phyloP scores from a whole-genome alignment of 495 filamentous ascomycete genomes.

The Xylaria nigripes region DNA sequence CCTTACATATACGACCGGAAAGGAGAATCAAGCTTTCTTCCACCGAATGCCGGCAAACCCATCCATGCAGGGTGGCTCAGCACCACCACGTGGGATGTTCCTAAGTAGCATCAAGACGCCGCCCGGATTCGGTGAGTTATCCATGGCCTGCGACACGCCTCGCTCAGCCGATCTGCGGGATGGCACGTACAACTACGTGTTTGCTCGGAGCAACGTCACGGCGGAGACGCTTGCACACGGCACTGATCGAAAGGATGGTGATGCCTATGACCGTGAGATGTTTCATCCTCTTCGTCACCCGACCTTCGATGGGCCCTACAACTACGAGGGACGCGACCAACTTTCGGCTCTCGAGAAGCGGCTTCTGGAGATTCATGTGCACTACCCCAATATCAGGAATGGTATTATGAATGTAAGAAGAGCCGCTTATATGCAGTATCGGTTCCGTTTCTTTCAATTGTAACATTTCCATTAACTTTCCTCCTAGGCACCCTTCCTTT shows the following conservation, averaged over 20 bases:
- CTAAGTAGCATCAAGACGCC: neutral
- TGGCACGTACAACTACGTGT: too few relatives aligned
- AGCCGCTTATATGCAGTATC: neutral
- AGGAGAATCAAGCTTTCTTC: too few relatives aligned
- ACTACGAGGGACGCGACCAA: constrained; percentile 4
- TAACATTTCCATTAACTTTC: too few relatives aligned
- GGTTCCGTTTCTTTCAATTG: too few relatives aligned
- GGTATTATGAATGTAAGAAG: constrained; percentile 17
- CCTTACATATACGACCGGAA: too few relatives aligned
- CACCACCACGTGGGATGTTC: neutral
- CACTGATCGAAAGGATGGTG: constrained; percentile 6
- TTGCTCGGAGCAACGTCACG: neutral
- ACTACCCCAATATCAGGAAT: constrained; percentile 11
- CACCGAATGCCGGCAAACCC: too few relatives aligned
- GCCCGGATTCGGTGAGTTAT: neutral
- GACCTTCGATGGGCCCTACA: neutral
- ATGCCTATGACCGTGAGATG: constrained; percentile 3
- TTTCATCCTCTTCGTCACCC: constrained; percentile 13
- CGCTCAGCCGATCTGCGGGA: too few relatives aligned
- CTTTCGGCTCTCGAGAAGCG: neutral
- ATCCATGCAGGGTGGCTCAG: too few relatives aligned
- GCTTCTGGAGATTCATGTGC: neutral
- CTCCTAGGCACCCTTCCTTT: constrained; percentile 12
- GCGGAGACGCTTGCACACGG: constrained; percentile 7
- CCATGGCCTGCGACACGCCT: neutral